Evolutionary conservation across 225 moss, liverwort and hornwort genomes (phyloP).

Genomic region (Polytrichum commune): DNA sequence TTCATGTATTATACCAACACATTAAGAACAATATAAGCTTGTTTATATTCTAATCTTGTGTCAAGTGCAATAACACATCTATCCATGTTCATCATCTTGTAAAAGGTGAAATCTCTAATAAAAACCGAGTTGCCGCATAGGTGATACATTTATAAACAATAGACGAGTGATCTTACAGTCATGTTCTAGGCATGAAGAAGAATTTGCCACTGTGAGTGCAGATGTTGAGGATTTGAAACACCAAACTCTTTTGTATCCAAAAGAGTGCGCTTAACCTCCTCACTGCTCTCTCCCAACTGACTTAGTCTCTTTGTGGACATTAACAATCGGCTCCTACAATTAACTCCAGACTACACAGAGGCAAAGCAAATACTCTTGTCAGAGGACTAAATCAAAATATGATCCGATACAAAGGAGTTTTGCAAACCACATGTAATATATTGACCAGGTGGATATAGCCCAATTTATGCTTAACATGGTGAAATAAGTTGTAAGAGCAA

Average conservation of each 20-base stretch:
- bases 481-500: no score
- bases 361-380: background rate
- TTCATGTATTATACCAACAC: background rate
- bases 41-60: no score
- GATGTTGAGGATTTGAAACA: constrained; percentile 60
- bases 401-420: background rate
- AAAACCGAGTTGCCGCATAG: background rate
- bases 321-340: constrained; percentile 55
- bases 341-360: constrained; percentile 23
- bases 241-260: constrained; percentile 65
- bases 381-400: background rate
- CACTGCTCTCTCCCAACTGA: constrained; percentile 55
- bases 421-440: background rate
- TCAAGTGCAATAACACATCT: no score
- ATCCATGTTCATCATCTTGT: background rate
- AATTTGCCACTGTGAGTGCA: constrained; percentile 57
- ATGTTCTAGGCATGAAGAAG: constrained; percentile 49
- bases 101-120: background rate
- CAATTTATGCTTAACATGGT: no score
- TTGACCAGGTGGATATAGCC: no score
- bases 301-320: constrained; percentile 57
- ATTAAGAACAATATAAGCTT: no score
- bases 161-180: constrained; percentile 27
- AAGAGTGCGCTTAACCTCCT: constrained; percentile 59
- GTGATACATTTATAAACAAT: background rate